These are phyloP conservation scores for Irpex sp. DNA, from an alignment of 1,284 basidiomycete genomes.

Conservation along the genomic window DNA sequence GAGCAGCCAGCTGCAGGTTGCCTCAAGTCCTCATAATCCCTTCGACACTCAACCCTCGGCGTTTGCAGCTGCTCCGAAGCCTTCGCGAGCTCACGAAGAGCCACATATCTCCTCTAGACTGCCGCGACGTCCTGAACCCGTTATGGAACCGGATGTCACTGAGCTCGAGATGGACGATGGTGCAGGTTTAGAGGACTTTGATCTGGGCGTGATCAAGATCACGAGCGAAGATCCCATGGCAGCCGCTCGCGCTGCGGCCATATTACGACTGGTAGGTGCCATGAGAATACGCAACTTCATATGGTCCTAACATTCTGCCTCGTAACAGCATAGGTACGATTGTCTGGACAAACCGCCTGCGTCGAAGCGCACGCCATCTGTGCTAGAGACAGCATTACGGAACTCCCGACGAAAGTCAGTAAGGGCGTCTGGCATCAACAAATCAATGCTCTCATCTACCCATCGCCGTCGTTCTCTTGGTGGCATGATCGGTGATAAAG, in stretches of 20 bases:
- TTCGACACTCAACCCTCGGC: constrained; percentile 1
- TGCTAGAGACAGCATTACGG: constrained; percentile 32
- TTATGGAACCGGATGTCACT: neutral
- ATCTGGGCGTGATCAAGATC: constrained; percentile 64
- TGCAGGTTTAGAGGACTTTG: constrained; percentile 20
- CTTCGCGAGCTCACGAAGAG: neutral
- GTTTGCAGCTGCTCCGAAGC: neutral
- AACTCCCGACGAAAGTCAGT: constrained; percentile 33
- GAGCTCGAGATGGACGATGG: constrained; percentile 6
- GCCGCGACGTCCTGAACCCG: neutral
- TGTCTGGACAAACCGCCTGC: constrained; percentile 52
- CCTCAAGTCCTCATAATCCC: constrained; percentile 11
- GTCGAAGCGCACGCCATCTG: constrained; percentile 27
- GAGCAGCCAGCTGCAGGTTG: neutral
- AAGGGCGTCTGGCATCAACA: constrained; percentile 33
- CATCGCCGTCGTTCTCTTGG: constrained; percentile 35
- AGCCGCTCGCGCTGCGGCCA: constrained; percentile 86
- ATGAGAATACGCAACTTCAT: neutral
- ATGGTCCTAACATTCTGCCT: neutral
- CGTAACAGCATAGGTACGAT: constrained; percentile 76
- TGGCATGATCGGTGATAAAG: constrained; percentile 46
- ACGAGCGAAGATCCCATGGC: constrained; percentile 77
- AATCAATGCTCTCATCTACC: constrained; percentile 20
- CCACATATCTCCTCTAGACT: neutral
- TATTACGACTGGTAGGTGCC: constrained; percentile 70